phyloP scores from a whole-genome alignment of 306 rosid species.

The Cucurbita ficifolia region DNA sequence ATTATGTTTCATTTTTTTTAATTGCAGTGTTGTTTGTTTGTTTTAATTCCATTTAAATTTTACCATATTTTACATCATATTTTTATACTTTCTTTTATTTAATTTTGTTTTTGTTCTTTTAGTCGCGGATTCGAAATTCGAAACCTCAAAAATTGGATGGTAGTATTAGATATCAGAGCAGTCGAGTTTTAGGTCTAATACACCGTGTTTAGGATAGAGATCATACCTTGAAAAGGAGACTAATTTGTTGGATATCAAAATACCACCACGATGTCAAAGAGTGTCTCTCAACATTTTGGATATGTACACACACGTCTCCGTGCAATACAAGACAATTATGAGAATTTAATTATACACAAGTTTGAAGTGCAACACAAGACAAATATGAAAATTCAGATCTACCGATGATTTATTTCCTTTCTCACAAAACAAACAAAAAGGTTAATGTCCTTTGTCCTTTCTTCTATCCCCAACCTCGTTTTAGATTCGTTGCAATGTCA shows the following conservation, averaged over 20 bases:
- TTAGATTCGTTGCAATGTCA: background rate
- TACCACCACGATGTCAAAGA: background rate
- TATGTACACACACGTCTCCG: background rate
- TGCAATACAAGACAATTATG: background rate
- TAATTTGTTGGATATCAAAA: background rate
- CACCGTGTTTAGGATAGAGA: no score
- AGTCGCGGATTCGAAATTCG: no score
- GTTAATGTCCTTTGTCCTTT: background rate
- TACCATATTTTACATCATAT: no score
- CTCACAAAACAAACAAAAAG: background rate
- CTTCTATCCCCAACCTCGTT: background rate
- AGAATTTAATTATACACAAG: background rate
- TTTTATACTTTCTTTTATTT: no score
- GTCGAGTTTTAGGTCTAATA: no score
- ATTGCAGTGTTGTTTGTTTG: no score
- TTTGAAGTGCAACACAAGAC: background rate
- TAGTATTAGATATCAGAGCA: no score
- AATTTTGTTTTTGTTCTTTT: no score
- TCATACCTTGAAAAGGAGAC: no score
- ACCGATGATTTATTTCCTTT: background rate
- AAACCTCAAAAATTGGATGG: no score
- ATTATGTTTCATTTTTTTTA: no score
- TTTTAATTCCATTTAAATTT: no score
- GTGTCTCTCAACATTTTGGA: background rate
- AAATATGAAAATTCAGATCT: background rate